phyloP scores from a whole-genome alignment of 1,284 basidiomycete species.

The Schizophyllum amplum region DNA sequence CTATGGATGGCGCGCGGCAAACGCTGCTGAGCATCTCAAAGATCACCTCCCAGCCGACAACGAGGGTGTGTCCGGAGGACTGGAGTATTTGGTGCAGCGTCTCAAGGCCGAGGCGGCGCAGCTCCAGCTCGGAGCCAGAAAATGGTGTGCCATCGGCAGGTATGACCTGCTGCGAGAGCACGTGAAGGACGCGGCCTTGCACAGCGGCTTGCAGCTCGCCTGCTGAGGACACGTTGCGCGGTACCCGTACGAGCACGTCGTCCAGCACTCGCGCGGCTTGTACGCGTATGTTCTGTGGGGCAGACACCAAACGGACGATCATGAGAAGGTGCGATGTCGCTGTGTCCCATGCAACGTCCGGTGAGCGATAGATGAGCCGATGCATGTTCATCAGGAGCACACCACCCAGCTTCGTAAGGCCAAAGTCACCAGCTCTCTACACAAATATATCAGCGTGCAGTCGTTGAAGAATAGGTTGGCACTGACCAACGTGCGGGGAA shows the following conservation, averaged over 20 bases:
- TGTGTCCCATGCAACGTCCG: conserved; percentile 81
- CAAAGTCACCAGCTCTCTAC: conserved; percentile 77
- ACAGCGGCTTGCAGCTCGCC: conserved; percentile 61
- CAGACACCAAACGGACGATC: conserved; percentile 57
- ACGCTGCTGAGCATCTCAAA: conserved; percentile 86
- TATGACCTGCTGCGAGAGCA: conserved; percentile 74
- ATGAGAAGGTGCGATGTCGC: conserved; percentile 74
- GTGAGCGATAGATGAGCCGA: conserved; percentile 72
- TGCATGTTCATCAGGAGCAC: conserved; percentile 80
- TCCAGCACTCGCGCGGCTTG: conserved; percentile 86
- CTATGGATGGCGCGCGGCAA: conserved; percentile 46
- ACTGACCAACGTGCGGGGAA: conserved; percentile 68
- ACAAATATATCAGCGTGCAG: conserved; percentile 1
- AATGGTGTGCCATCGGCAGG: conserved; percentile 25
- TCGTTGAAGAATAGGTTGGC: conserved; percentile 5
- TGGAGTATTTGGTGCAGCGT: conserved; percentile 87
- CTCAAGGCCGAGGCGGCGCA: conserved; percentile 82
- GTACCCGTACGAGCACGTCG: conserved; percentile 67
- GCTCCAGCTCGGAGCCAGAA: conserved; percentile 57
- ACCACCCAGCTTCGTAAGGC: conserved; percentile 75
- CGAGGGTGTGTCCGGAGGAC: conserved; percentile 83
- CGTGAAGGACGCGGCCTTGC: conserved; percentile 78
- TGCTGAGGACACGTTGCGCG: conserved; percentile 55
- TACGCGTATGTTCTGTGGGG: conserved; percentile 74
- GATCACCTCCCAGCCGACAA: conserved; percentile 89